Conservation (phyloP, 768 basidiomycete species). For the Neoboletus magnificus region DNA sequence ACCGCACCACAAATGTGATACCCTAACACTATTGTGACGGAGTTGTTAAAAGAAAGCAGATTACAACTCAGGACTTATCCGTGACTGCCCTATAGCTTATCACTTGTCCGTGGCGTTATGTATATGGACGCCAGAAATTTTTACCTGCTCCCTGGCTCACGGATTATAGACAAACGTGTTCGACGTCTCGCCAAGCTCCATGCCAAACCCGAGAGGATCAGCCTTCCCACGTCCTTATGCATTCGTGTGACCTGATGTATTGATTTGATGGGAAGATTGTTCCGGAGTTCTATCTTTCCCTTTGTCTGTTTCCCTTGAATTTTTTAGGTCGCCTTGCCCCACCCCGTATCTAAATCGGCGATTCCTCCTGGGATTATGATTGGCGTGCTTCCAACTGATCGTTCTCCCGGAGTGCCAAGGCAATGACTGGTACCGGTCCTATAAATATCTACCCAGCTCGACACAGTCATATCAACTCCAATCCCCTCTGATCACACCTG, state of each 20-base stretch:
- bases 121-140: background rate
- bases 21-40: background rate
- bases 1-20: background rate
- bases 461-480: background rate
- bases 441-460: conserved; percentile 27
- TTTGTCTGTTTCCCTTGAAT: conserved; percentile 12
- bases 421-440: conserved; percentile 9
- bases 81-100: background rate
- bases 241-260: conserved; percentile 16
- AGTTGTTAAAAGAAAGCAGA: background rate
- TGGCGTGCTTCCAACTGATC: background rate
- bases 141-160: background rate
- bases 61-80: background rate
- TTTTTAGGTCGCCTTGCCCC: conserved; percentile 13
- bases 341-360: conserved; percentile 7
- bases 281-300: conserved; percentile 9
- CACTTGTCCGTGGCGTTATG: conserved; percentile 2
- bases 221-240: conserved; percentile 23
- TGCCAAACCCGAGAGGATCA: background rate
- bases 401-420: conserved; percentile 21
- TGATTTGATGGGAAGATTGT: conserved; percentile 17
- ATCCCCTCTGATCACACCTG: conserved; percentile 7
- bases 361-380: conserved; percentile 8
- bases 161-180: background rate
- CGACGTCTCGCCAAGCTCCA: conserved; percentile 8